These are phyloP conservation scores for Penicillium sp. DNA, from an alignment of 2,329 filamentous ascomycete species.

Conservation along the genomic window DNA sequence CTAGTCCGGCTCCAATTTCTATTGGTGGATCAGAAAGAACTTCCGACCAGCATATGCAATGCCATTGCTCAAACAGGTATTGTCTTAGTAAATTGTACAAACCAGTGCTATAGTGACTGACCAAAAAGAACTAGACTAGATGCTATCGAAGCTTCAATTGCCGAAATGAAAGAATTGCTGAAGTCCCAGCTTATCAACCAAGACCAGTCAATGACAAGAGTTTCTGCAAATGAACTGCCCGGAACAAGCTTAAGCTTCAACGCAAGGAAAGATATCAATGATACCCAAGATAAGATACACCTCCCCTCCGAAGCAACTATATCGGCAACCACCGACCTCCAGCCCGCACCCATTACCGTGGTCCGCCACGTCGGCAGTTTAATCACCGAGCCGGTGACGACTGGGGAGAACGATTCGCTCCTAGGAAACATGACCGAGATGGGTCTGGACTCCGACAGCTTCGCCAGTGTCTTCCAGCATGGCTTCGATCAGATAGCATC, in stretches of 20 bases:
- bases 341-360: slow-evolving; percentile 11
- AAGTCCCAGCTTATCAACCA: slow-evolving; percentile 2
- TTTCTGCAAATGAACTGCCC: neutral
- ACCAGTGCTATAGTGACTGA: neutral
- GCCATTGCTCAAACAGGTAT: slow-evolving; percentile 6
- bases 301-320: neutral
- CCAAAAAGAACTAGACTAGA: slow-evolving; percentile 1
- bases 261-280: neutral
- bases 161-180: slow-evolving; percentile 9
- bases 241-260: neutral
- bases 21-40: neutral
- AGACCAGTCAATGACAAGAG: neutral
- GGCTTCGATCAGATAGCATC: slow-evolving; percentile 10
- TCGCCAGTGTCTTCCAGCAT: slow-evolving; percentile 3
- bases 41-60: neutral
- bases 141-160: slow-evolving; percentile 1
- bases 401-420: slow-evolving; percentile 5
- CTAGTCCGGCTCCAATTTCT: neutral
- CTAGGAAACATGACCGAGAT: slow-evolving; percentile 8
- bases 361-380: slow-evolving; percentile 11
- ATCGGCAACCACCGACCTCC: slow-evolving; percentile 3
- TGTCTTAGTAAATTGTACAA: neutral
- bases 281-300: neutral
- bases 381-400: slow-evolving; percentile 7
- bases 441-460: slow-evolving; percentile 9